phyloP scores from a whole-genome alignment of 2,329 filamentous ascomycete genomes.

The Rachicladosporium sp. region DNA sequence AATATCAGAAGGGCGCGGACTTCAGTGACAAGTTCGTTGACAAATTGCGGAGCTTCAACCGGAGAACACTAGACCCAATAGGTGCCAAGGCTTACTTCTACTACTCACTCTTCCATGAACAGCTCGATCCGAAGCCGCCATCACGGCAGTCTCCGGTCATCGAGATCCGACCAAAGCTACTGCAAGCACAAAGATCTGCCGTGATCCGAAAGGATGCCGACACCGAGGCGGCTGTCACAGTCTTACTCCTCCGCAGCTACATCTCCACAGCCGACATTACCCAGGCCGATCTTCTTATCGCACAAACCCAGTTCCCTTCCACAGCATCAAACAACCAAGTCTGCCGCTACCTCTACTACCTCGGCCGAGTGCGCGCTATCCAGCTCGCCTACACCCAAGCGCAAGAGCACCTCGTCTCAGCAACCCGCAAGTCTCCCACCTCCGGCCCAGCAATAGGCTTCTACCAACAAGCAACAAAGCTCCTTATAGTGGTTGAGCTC shows the following conservation, averaged over 20 bases:
- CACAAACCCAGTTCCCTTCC: constrained; percentile 87
- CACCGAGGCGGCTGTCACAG: constrained; percentile 93
- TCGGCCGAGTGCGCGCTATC: constrained; percentile 90
- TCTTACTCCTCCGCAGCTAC: constrained; percentile 89
- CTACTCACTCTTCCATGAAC: constrained; percentile 89
- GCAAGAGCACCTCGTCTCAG: constrained; percentile 83
- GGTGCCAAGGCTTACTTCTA: constrained; percentile 97
- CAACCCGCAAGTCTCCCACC: constrained; percentile 87
- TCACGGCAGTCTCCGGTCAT: constrained; percentile 82
- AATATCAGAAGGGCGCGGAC: constrained; percentile 64
- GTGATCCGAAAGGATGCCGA: constrained; percentile 94
- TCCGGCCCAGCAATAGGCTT: constrained; percentile 84
- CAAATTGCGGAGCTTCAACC: constrained; percentile 78
- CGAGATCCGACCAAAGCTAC: constrained; percentile 69
- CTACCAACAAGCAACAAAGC: constrained; percentile 89
- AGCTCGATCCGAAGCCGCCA: constrained; percentile 73
- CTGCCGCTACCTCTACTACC: constrained; percentile 91
- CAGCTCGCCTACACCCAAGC: constrained; percentile 95
- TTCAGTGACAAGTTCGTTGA: constrained; percentile 78
- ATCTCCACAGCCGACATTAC: constrained; percentile 91
- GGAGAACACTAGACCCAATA: constrained; percentile 84
- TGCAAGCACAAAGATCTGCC: constrained; percentile 84
- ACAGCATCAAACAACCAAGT: constrained; percentile 97
- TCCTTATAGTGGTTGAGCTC: constrained; percentile 90
- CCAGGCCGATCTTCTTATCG: constrained; percentile 89